A percentile compares a stretch with the other conserved stretches of the same genome.
Conservation (phyloP, 2,329 filamentous ascomycete genomes). For the Stemphylium vesicarium region DNA sequence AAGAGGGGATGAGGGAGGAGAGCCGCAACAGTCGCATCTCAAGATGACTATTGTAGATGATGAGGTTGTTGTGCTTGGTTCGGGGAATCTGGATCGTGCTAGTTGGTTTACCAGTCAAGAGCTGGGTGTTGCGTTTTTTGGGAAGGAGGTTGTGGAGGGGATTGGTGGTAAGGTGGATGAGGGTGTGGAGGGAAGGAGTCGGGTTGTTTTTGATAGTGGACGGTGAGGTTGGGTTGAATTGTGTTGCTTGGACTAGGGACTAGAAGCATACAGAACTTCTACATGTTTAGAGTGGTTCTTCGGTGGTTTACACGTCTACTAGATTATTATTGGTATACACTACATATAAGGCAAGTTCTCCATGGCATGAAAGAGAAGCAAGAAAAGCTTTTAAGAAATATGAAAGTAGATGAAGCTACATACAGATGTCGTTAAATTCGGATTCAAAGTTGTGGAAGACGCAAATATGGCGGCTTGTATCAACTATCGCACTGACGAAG, state of each 20-base stretch:
- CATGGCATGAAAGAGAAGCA: no score
- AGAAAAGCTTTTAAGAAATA: no score
- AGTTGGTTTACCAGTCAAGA: constrained; percentile 90
- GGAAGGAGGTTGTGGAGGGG: constrained; percentile 45
- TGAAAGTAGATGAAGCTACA: no score
- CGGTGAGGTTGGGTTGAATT: not conserved
- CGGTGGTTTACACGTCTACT: no score
- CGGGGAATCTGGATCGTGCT: constrained; percentile 83
- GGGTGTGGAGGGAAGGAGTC: constrained; percentile 34
- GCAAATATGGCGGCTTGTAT: no score
- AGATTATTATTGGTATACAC: no score
- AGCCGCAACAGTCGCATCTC: constrained; percentile 76
- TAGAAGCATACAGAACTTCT: no score
- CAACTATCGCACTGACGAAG: no score
- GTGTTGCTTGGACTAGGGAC: not conserved
- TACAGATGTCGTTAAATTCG: no score
- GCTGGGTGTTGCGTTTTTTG: constrained; percentile 68
- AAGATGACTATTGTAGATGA: constrained; percentile 78
- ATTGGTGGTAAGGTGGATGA: constrained; percentile 35
- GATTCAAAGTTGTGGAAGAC: no score
- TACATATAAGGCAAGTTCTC: no score
- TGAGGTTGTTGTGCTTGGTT: constrained; percentile 72
- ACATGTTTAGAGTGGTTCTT: no score
- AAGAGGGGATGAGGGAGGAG: constrained; percentile 44
- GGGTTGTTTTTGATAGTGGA: constrained; percentile 29